Evolutionary conservation across 441 rosid genomes (phyloP), one percentile per base, ranked within the genome.

Genomic region (Hypseocharis bilobata): DNA sequence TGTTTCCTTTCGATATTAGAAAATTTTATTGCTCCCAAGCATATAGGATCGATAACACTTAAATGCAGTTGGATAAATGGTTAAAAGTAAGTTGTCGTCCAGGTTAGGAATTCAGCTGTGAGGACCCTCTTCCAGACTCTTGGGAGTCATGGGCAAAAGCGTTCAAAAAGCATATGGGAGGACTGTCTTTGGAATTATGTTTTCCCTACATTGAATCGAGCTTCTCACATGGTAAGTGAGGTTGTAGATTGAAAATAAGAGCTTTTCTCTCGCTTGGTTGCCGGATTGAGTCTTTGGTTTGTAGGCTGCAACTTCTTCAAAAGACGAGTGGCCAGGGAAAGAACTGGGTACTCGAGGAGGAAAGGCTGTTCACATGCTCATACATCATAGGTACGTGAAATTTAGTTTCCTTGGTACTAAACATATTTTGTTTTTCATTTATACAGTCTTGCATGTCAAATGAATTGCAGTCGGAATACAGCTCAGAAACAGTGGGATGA

Each of bases 401-500:
- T 68, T 65, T 70, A 13, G 64, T 59, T 20, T 23, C 23, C 16
- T 34, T 75, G 71, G 47, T 70, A 45, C 4, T 26, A 10, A 14
- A 42, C 28, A 14, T 20, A 19, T 64, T 47, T 68, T 55, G 0
- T 49, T 38, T 45, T 38, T 62, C 68, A 66, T 57, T 51, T 23
- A 29, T 55, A 51, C 40, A 40, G 22, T 30, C 64, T 27, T 61
- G 47, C 61, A 70, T 25, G 62, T 65, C 7, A 16, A 32, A 58
- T 45, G 71, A 75, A 71, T 70, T 84, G 73, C 86, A 94, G 99
- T 80, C 98, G 98, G 71, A 94, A 94, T 82, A 84, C 98, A 23
- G 94, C 88, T 77, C 99, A 94, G 79, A 94, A 94, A 75, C 98
- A 91, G 72, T 94, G 99, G 99, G 99, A 88, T 85, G 98, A 94